phyloP scores from a whole-genome alignment of 441 rosid genomes.

The Pelargonium myrrhifolium region DNA sequence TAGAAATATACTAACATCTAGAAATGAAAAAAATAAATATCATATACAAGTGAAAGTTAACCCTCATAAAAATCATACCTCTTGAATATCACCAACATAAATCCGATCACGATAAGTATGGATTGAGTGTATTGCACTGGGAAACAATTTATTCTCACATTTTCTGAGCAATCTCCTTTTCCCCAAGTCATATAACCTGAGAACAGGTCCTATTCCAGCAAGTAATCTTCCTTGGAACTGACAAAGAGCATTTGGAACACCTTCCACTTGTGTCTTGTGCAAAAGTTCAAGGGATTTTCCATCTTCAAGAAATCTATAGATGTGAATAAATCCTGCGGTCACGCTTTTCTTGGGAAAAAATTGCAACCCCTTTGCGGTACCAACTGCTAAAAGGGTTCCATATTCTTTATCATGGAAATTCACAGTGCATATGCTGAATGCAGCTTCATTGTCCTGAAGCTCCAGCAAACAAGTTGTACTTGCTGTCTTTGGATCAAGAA shows the following conservation, averaged over 20 bases:
- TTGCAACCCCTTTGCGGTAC: constrained; percentile 87
- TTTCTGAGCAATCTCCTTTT: constrained; percentile 80
- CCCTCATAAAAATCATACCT: constrained; percentile 40
- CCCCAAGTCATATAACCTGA: constrained; percentile 88
- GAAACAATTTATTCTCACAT: constrained; percentile 91
- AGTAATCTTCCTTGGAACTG: constrained; percentile 90
- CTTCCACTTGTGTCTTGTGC: constrained; percentile 95
- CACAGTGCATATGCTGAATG: constrained; percentile 79
- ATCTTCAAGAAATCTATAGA: constrained; percentile 83
- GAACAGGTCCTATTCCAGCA: constrained; percentile 83
- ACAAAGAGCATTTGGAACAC: constrained; percentile 79
- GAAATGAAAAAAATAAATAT: not conserved
- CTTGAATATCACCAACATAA: constrained; percentile 88
- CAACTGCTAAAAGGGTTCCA: constrained; percentile 86
- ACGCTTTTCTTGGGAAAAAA: constrained; percentile 70
- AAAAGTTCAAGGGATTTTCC: constrained; percentile 79
- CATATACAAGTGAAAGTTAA: not conserved
- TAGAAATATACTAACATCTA: not conserved
- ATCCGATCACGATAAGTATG: constrained; percentile 89
- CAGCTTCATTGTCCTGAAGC: constrained; percentile 97
- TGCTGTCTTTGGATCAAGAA: constrained; percentile 82
- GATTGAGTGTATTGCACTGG: constrained; percentile 64
- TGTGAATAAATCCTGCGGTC: constrained; percentile 70
- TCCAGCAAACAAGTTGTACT: constrained; percentile 84
- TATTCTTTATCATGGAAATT: constrained; percentile 93